Evolutionary conservation across 306 rosid genomes (phyloP), one percentile per base, ranked within the genome.

Genomic region (Nissolia schottii): DNA sequence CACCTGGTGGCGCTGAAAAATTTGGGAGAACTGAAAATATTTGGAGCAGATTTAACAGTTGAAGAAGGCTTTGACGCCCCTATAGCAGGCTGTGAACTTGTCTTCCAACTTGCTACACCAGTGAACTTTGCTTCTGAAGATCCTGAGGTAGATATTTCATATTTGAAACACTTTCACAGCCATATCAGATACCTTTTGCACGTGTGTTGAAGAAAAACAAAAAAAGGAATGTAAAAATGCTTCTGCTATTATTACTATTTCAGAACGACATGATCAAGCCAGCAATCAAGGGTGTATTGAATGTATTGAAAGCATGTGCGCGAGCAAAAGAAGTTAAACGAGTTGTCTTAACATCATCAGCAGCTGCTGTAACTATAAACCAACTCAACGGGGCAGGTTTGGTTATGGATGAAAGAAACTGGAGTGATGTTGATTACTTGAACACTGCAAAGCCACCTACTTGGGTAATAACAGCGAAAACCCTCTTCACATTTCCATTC

Each of bases 201-300:
- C 18, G 7, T 12, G 14, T 7, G 48, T 18, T 35, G 19, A 29
- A 49, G 32, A n/a, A 49, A 25, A 29, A 49, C 23, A n/a, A 49
- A 25, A 41, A 32, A 5, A 38, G 13, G 43, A 50, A 46, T 23
- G 72, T 27, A 4, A 34, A 35, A 71, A 31, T 12, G 25, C 37
- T 64, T 75, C 10, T 41, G 48, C 4, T 35, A 58, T 58, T 61
- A 50, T 20, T 62, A 19, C 48, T 37, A 8, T 37, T n/a, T 32
- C 67, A 85, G 97, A 92, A 89, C 71, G 97, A 92, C 79, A 89
- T 92, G 96, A 87, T 92, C 78, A 89, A 92, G 81, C 97, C 96
- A 62, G 96, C 87, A 54, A 65, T 87, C 65, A 80, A 81, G 59
- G 97, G 97, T 0, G 96, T 85, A 3, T 54, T 70, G 64, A 89